Conservation (phyloP, 1,284 basidiomycete genomes). For the Volvariella volvacea region DNA sequence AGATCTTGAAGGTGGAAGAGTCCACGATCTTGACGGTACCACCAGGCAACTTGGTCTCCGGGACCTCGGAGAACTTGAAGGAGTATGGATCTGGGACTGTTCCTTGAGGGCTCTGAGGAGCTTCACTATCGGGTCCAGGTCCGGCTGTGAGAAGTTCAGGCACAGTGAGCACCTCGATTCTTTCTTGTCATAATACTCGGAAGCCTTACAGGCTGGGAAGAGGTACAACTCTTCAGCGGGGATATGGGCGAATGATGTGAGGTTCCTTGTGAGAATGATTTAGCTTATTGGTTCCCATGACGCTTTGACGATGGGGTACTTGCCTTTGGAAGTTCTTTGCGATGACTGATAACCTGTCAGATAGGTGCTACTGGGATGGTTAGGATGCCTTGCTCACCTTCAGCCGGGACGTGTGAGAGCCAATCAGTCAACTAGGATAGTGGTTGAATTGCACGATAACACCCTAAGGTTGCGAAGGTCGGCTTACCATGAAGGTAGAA, state of each 20-base stretch:
- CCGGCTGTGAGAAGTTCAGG: conserved; percentile 28
- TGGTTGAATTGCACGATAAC: conserved; percentile 10
- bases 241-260: conserved; percentile 50
- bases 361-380: neutral
- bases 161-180: conserved; percentile 11
- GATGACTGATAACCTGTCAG: conserved; percentile 33
- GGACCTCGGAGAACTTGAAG: conserved; percentile 47
- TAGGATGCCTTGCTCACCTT: conserved; percentile 20
- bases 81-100: conserved; percentile 44
- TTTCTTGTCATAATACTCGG: too few relatives aligned
- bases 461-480: neutral
- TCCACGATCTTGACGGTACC: conserved; percentile 63
- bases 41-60: conserved; percentile 43
- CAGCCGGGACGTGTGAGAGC: conserved; percentile 53
- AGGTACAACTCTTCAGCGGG: conserved; percentile 59
- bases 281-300: neutral
- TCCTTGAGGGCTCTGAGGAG: conserved; percentile 44
- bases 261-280: conserved; percentile 18
- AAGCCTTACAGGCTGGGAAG: conserved; percentile 59
- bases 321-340: conserved; percentile 63
- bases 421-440: conserved; percentile 50
- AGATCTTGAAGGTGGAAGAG: conserved; percentile 41
- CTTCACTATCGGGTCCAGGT: conserved; percentile 24
- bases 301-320: conserved; percentile 5
- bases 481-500: conserved; percentile 53